Percentiles rank a stretch among this genome's conserved stretches.
Evolutionary conservation across 306 rosid genomes (phyloP).

Genomic region (Fagus sylvatica): DNA sequence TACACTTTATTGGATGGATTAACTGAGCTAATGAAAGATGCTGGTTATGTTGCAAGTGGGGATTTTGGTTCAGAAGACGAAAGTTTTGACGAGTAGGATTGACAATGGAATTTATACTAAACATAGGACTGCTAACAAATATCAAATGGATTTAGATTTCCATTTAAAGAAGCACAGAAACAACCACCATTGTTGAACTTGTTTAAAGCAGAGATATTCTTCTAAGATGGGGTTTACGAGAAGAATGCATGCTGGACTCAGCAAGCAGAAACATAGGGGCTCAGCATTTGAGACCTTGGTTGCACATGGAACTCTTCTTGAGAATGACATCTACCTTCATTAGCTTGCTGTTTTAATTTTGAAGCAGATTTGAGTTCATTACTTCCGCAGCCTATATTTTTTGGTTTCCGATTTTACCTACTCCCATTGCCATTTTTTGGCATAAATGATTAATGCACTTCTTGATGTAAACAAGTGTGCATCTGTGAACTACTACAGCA

Average conservation of each 20-base stretch:
- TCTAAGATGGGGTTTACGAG: neutral
- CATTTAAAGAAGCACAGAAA: neutral
- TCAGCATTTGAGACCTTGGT: constrained; percentile 1
- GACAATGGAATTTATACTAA: constrained; percentile 26
- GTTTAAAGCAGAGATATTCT: neutral
- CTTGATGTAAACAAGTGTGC: neutral
- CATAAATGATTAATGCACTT: neutral
- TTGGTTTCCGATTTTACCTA: neutral
- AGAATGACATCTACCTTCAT: neutral
- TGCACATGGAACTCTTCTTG: neutral
- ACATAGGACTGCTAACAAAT: neutral
- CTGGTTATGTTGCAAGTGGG: constrained; percentile 34
- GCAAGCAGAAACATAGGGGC: neutral
- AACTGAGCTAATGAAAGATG: constrained; percentile 61
- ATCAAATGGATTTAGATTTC: neutral
- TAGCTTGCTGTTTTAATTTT: neutral
- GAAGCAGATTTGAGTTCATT: neutral
- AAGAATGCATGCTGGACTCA: neutral
- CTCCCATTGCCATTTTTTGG: neutral
- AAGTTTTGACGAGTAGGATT: constrained; percentile 39
- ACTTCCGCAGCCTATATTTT: neutral
- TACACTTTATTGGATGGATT: constrained; percentile 65
- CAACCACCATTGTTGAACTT: neutral
- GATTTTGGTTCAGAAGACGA: constrained; percentile 45
- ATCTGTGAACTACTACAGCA: neutral